phyloP scores from a whole-genome alignment of 192 early-diverging fungal species.

The Gaertneriomyces sp. region DNA sequence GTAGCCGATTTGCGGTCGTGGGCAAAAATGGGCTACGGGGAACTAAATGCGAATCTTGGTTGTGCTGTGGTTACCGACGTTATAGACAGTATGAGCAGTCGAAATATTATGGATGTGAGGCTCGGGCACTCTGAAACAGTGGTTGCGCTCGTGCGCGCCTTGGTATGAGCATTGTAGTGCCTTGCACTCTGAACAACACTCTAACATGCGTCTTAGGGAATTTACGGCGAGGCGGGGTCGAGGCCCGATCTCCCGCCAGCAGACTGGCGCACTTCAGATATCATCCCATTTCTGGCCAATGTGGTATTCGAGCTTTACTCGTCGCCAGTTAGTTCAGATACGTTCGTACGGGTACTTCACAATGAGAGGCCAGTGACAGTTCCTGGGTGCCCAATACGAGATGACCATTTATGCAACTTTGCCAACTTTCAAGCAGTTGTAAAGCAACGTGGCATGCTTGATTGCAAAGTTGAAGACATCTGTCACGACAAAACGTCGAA shows the following conservation, averaged over 20 bases:
- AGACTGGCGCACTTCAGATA: background rate
- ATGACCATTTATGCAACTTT: too few species aligned
- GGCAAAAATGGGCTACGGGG: background rate
- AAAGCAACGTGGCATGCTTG: too few species aligned
- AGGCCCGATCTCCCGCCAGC: too few species aligned
- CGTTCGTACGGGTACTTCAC: background rate
- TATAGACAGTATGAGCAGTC: background rate
- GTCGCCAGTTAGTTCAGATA: background rate
- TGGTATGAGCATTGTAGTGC: background rate
- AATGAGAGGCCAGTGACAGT: background rate
- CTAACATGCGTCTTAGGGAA: background rate
- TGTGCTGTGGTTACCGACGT: conserved; percentile 1
- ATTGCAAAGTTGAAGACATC: too few species aligned
- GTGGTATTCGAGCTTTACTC: conserved; percentile 3
- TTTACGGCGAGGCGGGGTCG: too few species aligned
- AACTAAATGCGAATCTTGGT: background rate
- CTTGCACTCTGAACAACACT: background rate
- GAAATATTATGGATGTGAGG: background rate
- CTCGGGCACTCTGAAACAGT: conserved; percentile 6
- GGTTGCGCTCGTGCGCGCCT: background rate
- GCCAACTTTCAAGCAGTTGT: too few species aligned
- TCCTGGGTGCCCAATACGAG: conserved; percentile 1
- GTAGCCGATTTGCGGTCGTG: background rate
- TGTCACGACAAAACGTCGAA: too few species aligned
- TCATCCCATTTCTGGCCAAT: conserved; percentile 3